Evolutionary conservation across 73 alveolate genomes (phyloP).

Genomic region (Stentor coeruleus): DNA sequence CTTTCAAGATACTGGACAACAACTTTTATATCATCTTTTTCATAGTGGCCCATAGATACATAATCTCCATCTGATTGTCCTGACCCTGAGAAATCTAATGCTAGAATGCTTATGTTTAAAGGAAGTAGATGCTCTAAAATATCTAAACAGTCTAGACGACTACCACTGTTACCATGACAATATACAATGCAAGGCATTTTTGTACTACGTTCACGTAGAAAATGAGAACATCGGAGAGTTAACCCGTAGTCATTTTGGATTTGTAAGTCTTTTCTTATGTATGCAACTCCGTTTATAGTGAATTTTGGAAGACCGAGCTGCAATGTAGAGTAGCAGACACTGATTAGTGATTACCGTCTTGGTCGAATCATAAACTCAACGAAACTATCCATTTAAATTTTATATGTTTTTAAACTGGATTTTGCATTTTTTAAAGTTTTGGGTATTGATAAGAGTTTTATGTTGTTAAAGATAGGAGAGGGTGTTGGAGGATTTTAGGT

Average conservation of each 20-base stretch:
- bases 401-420: neutral
- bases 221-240: constrained; percentile 38
- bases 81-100: constrained; percentile 69
- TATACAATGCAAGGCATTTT: constrained; percentile 54
- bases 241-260: constrained; percentile 37
- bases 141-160: constrained; percentile 49
- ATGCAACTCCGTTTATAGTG: neutral
- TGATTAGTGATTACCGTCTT: neutral
- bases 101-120: constrained; percentile 38
- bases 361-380: neutral
- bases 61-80: constrained; percentile 67
- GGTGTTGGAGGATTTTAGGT: too few species aligned
- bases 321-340: neutral
- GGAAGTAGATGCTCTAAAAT: constrained; percentile 46
- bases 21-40: constrained; percentile 44
- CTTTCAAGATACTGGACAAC: constrained; percentile 65
- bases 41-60: constrained; percentile 64
- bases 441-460: too few species aligned
- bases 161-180: constrained; percentile 59
- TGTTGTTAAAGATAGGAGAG: too few species aligned
- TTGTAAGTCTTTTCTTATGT: constrained; percentile 36
- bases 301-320: neutral
- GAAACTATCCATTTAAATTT: neutral
- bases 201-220: constrained; percentile 41
- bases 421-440: neutral